These are phyloP conservation scores for Erodium trifolium DNA, from an alignment of 441 rosid genomes.

Conservation along the genomic window DNA sequence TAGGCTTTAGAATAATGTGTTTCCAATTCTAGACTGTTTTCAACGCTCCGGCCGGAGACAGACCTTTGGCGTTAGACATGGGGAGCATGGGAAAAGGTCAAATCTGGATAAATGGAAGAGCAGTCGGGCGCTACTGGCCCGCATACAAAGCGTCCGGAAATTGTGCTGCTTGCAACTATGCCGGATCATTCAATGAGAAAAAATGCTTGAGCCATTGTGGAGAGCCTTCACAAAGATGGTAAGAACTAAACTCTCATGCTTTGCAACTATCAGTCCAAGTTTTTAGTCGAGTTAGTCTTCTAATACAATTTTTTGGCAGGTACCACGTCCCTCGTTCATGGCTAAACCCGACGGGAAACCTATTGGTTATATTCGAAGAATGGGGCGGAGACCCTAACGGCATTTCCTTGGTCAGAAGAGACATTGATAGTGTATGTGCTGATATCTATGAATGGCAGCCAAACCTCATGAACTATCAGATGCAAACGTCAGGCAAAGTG, in stretches of 20 bases:
- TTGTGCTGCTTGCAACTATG: conserved; percentile 59
- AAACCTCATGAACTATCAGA: conserved; percentile 61
- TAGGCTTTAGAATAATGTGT: not conserved
- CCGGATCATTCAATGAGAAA: conserved; percentile 61
- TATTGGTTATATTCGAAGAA: conserved; percentile 90
- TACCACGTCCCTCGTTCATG: conserved; percentile 88
- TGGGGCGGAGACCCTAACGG: conserved; percentile 95
- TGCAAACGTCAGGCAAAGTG: conserved; percentile 78
- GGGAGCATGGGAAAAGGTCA: conserved; percentile 95
- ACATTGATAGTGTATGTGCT: conserved; percentile 79
- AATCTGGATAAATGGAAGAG: conserved; percentile 90
- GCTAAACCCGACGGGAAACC: conserved; percentile 79
- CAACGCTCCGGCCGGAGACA: conserved; percentile 76
- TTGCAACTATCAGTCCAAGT: conserved; percentile 11
- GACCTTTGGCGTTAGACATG: conserved; percentile 90
- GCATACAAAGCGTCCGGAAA: conserved; percentile 77
- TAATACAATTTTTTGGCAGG: conserved; percentile 33
- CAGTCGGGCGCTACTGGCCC: conserved; percentile 92
- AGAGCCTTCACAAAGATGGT: conserved; percentile 96
- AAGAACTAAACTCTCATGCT: conserved; percentile 16
- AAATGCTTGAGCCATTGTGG: conserved; percentile 85
- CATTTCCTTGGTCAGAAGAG: conserved; percentile 71
- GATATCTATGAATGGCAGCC: conserved; percentile 94
- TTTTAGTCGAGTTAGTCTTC: no score
- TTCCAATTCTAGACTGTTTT: conserved; percentile 57